Evolutionary conservation across 345 rosid genomes (phyloP).

Genomic region (Syzygium oleosum): DNA sequence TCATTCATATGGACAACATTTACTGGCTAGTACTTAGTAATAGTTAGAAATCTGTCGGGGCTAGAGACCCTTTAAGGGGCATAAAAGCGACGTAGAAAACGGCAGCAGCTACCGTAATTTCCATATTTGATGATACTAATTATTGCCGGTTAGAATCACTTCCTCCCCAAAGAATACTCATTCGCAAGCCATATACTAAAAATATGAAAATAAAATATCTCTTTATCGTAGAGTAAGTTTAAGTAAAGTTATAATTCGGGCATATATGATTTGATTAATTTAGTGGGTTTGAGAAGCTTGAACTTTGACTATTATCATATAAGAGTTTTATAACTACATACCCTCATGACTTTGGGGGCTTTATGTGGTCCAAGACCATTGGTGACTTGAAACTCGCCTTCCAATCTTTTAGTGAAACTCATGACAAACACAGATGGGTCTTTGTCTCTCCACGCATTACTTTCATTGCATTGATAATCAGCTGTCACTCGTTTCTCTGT

Average conservation of each 20-base stretch:
- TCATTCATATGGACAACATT: neutral
- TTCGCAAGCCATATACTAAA: neutral
- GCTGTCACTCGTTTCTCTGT: neutral
- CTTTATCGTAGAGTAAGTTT: neutral
- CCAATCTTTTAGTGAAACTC: slow-evolving; percentile 1
- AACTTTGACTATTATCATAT: neutral
- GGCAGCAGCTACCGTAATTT: neutral
- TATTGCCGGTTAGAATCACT: neutral
- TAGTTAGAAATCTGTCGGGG: too few relatives aligned
- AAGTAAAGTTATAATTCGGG: neutral
- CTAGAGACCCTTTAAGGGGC: too few relatives aligned
- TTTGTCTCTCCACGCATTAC: slow-evolving; percentile 23
- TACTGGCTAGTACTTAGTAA: neutral
- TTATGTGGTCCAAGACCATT: slow-evolving; percentile 42
- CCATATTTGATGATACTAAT: neutral
- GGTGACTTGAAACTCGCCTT: slow-evolving; percentile 56
- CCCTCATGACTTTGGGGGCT: slow-evolving; percentile 43
- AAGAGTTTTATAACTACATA: neutral
- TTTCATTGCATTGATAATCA: neutral
- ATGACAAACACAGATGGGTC: slow-evolving; percentile 46
- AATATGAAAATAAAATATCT: too few relatives aligned
- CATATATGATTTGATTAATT: neutral
- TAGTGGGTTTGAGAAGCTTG: neutral
- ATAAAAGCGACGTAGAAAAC: too few relatives aligned
- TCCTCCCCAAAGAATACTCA: neutral